Evolutionary conservation across 129 eudicot genomes (phyloP).

Genomic region (Mikania micrantha): DNA sequence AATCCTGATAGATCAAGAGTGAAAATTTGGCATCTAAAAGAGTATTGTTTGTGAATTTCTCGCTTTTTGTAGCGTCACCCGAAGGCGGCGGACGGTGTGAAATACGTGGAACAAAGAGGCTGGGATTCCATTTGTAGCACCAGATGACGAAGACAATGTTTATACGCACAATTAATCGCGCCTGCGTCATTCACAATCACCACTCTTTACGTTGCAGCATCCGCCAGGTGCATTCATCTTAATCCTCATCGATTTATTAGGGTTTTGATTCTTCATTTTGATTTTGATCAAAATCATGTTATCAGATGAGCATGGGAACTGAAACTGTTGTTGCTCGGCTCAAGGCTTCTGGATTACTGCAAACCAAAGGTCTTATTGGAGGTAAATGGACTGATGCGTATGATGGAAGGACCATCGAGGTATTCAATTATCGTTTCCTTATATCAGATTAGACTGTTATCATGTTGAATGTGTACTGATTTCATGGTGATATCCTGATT

Average conservation of each 20-base stretch:
- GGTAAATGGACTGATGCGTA: conserved; percentile 90
- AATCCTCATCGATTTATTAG: not conserved
- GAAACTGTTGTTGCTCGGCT: conserved; percentile 55
- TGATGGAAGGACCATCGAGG: conserved; percentile 53
- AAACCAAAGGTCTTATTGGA: conserved; percentile 67
- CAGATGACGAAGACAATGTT: not conserved
- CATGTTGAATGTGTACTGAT: not conserved
- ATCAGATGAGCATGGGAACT: conserved; percentile 57
- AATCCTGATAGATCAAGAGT: no score
- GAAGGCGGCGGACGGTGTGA: not conserved
- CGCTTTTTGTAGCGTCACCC: not conserved
- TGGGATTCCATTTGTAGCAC: not conserved
- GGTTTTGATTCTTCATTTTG: not conserved
- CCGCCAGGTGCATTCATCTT: not conserved
- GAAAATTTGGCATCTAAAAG: no score
- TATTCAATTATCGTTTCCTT: not conserved
- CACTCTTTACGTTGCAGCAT: not conserved
- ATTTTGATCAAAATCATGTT: not conserved
- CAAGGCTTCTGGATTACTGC: conserved; percentile 49
- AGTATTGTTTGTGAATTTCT: no score
- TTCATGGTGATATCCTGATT: not conserved
- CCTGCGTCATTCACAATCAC: not conserved
- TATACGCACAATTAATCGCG: not conserved
- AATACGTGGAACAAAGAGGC: not conserved
- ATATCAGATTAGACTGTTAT: not conserved